Percentiles rank a stretch among this genome's conserved stretches.
phyloP scores from a whole-genome alignment of 1,284 basidiomycete species.

The Cutaneotrichosporon curvatum region DNA sequence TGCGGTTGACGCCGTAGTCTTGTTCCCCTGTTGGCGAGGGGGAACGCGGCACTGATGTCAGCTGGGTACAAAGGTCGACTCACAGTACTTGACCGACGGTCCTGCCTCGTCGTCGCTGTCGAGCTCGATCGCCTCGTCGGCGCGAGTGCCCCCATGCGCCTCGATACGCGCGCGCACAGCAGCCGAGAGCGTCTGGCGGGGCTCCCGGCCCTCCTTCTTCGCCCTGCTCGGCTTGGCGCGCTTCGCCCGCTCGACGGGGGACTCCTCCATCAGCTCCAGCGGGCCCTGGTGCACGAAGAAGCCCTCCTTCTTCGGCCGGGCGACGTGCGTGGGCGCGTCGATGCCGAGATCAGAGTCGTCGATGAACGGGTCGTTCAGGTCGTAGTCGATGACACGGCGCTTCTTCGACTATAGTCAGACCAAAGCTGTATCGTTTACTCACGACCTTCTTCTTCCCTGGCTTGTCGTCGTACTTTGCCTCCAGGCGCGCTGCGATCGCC shows the following conservation, averaged over 20 bases:
- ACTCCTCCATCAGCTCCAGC: conserved; percentile 58
- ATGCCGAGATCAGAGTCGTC: conserved; percentile 90
- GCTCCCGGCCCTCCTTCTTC: conserved; percentile 15
- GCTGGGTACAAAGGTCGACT: background rate
- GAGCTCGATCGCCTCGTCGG: conserved; percentile 10
- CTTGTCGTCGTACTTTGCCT: conserved; percentile 34
- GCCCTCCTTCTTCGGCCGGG: conserved; percentile 87
- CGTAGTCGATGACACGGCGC: conserved; percentile 64
- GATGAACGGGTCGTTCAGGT: conserved; percentile 87
- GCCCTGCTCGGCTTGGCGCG: conserved; percentile 11
- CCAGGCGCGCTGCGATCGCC: conserved; percentile 29
- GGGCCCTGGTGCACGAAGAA: conserved; percentile 86
- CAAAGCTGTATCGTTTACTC: background rate
- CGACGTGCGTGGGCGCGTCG: conserved; percentile 83
- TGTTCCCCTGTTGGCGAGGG: conserved; percentile 6
- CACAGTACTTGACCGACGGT: background rate
- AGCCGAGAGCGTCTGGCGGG: conserved; percentile 12
- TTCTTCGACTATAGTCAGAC: conserved; percentile 37
- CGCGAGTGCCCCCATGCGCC: background rate
- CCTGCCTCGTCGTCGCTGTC: conserved; percentile 16
- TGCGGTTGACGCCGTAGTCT: conserved; percentile 19
- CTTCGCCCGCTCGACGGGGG: background rate
- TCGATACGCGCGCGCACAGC: conserved; percentile 4
- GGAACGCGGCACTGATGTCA: conserved; percentile 6
- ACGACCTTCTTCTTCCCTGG: conserved; percentile 19